Evolutionary conservation across 78 protist species (phyloP), one percentile per base, ranked within the genome.

Genomic region (Cavenderia fasciculata): DNA sequence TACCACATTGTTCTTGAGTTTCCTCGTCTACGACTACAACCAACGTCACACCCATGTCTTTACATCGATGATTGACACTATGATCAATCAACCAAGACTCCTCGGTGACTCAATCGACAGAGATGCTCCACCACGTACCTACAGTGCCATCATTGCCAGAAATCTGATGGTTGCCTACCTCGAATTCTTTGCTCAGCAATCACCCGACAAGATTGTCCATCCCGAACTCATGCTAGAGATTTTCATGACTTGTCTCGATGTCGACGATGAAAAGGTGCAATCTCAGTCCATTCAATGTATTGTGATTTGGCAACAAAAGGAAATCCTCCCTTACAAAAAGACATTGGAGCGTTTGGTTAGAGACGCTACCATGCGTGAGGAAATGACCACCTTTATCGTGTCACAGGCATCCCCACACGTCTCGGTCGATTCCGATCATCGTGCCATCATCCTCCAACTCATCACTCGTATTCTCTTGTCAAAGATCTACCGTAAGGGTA

Each of bases 281-380:
- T 38, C 68, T 31, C 61, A 40, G 36, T 18, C 74, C 18, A 63
- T 82, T 8, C 79, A 65, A 40, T 82, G 90, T 57, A 54, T 54
- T 73, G 25, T 82, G 19, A 38, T 82, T 8, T 54, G 73, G 71
- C 2, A 56, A 27, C 63, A 51, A 2, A 51, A 36, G 6, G 14
- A 59, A 0, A 4, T 82, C 23, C 41, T 23, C 19, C 78, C 88
- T 8, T 82, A 82, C 61, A 49, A 69, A 65, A 82, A 82, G 78
- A 82, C 52, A 31, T 56, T 82, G 11, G 90, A 82, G 31, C 27
- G 71, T 46, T 33, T 82, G 41, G 68, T 82, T 44, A 29, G 61
- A 2, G 90, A 82, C 33, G 68, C 65, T 59, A 43, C 90, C 40
- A 82, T 68, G 78, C 72, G 74, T 41, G 90, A 82, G 1, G 90